A percentile compares a stretch with the other conserved stretches of the same genome.
Evolutionary conservation across 129 eudicot genomes (phyloP).

Genomic region (Artemisia tridentata): DNA sequence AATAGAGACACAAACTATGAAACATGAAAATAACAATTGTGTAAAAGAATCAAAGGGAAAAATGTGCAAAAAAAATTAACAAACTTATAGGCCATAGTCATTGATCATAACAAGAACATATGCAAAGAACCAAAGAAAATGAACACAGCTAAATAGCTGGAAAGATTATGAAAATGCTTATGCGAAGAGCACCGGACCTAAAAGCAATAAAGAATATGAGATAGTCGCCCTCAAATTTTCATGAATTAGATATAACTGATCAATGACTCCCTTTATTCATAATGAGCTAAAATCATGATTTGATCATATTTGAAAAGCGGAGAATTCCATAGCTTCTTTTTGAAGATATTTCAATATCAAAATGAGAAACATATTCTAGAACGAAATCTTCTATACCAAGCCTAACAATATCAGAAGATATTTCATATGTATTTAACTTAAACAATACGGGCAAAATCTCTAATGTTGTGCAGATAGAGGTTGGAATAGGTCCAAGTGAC

Average conservation of each 20-base stretch:
- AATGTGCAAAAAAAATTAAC: neutral
- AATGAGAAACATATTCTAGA: neutral
- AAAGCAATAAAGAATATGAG: neutral
- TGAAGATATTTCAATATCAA: neutral
- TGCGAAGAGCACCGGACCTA: neutral
- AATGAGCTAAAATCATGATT: neutral
- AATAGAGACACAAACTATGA: slow-evolving; percentile 3
- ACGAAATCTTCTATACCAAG: neutral
- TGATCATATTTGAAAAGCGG: neutral
- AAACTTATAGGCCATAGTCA: neutral
- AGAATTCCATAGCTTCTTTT: neutral
- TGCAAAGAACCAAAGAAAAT: neutral
- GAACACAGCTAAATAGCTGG: neutral
- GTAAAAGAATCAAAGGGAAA: neutral
- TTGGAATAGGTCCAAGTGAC: slow-evolving; percentile 2
- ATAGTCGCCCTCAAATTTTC: neutral
- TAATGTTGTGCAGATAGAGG: slow-evolving; percentile 9
- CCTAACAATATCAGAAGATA: neutral
- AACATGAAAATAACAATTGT: neutral
- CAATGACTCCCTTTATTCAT: slow-evolving; percentile 7
- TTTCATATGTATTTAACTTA: neutral
- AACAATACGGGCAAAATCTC: neutral
- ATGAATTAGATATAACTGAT: neutral
- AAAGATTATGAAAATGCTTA: neutral
- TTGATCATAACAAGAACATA: neutral